Conservation (phyloP, 2,329 filamentous ascomycete genomes). For the Xylariaceae sp. region DNA sequence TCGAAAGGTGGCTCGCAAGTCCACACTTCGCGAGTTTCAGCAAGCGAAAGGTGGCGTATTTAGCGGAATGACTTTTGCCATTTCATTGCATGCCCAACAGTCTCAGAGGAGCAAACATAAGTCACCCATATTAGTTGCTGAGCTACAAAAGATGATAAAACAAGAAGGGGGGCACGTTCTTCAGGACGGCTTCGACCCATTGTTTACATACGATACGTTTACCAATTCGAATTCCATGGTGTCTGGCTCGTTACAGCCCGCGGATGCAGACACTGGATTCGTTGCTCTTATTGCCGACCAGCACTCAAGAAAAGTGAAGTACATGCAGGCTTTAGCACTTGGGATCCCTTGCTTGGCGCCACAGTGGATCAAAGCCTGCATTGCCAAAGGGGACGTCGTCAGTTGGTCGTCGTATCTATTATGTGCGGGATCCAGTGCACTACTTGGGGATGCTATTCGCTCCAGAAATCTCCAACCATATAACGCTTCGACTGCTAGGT, state of each 20-base stretch:
- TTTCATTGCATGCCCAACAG: constrained; percentile 60
- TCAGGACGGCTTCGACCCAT: constrained; percentile 70
- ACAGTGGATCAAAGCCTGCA: constrained; percentile 74
- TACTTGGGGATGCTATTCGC: constrained; percentile 71
- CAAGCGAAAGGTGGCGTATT: constrained; percentile 50
- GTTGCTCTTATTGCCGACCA: constrained; percentile 81
- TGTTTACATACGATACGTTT: constrained; percentile 57
- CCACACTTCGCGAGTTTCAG: constrained; percentile 15
- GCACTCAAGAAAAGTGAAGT: constrained; percentile 84
- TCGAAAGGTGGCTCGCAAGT: constrained; percentile 21
- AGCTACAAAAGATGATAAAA: constrained; percentile 47
- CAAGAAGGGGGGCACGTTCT: constrained; percentile 71
- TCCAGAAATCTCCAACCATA: constrained; percentile 67
- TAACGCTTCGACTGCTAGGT: constrained; percentile 50
- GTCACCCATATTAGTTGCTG: constrained; percentile 12
- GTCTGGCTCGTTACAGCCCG: constrained; percentile 45
- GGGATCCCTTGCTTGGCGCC: constrained; percentile 81
- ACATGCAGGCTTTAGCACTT: constrained; percentile 89
- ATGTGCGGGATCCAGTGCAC: constrained; percentile 74
- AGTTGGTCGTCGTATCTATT: constrained; percentile 81
- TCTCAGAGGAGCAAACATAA: constrained; percentile 53
- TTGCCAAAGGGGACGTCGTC: constrained; percentile 57
- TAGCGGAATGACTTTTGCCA: constrained; percentile 78
- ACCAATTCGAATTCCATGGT: constrained; percentile 20
- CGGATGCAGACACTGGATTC: constrained; percentile 62